Percentiles rank a stretch among this genome's conserved stretches.
Evolutionary conservation across 768 basidiomycete species (phyloP).

Genomic region (Russula foetens): DNA sequence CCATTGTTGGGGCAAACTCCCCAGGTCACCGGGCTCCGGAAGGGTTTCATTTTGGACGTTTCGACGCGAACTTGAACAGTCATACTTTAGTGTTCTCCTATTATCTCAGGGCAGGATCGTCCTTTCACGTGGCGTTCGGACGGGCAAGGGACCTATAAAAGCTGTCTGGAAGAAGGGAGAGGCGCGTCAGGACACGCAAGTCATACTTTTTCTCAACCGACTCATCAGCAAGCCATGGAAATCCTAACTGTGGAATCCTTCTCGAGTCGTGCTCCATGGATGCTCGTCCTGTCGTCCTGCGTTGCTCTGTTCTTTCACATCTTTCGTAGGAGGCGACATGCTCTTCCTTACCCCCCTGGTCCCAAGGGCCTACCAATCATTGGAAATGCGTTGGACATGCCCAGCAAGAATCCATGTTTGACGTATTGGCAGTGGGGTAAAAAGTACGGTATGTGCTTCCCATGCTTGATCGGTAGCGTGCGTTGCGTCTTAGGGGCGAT

Average conservation of each 20-base stretch:
- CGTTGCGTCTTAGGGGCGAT: neutral
- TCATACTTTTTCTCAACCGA: neutral
- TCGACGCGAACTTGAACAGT: neutral
- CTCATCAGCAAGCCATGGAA: neutral
- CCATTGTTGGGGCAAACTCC: neutral
- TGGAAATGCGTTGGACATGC: constrained; percentile 22
- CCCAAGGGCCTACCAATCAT: constrained; percentile 21
- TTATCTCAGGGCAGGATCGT: no score
- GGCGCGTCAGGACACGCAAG: neutral
- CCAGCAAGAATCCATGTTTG: constrained; percentile 18
- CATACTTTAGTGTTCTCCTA: neutral
- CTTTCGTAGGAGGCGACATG: neutral
- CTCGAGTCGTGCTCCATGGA: neutral
- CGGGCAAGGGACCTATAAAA: constrained; percentile 7
- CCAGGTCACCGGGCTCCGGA: neutral
- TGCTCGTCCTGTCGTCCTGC: neutral
- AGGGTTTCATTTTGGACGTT: neutral
- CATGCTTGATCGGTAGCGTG: neutral
- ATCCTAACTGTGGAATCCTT: neutral
- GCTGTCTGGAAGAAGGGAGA: neutral
- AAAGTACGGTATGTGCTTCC: constrained; percentile 15
- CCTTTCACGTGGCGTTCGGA: neutral
- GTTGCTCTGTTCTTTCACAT: neutral
- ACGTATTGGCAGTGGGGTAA: constrained; percentile 21
- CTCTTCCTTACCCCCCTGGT: constrained; percentile 22